phyloP scores from a whole-genome alignment of 495 filamentous ascomycete species.

The Xylaria intraflava region DNA sequence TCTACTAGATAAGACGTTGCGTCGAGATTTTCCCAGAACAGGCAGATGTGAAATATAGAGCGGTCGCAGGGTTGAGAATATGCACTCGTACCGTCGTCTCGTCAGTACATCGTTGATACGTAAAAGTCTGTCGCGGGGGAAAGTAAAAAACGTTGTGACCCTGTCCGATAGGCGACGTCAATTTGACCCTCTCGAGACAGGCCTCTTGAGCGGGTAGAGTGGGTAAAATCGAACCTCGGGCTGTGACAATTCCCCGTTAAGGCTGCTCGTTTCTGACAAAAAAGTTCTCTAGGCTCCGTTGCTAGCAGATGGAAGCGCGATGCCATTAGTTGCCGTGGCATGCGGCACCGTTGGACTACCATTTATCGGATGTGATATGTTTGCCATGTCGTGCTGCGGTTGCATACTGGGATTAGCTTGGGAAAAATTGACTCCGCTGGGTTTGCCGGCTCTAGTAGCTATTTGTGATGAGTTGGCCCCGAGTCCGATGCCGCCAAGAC shows the following conservation, averaged over 20 bases:
- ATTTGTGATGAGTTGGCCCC: conserved; percentile 22
- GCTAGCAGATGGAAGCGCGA: conserved; percentile 4
- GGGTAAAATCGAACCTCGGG: conserved; percentile 5
- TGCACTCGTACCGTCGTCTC: background rate
- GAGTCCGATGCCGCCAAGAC: conserved; percentile 25
- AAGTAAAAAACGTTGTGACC: background rate
- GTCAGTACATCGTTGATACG: background rate
- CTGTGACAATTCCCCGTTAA: conserved; percentile 1
- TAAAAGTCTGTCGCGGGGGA: background rate
- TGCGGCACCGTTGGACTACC: conserved; percentile 13
- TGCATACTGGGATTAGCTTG: conserved; percentile 18
- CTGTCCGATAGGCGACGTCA: background rate
- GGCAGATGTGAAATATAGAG: background rate
- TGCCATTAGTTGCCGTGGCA: conserved; percentile 15
- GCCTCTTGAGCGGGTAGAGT: conserved; percentile 5
- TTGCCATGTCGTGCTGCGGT: conserved; percentile 5
- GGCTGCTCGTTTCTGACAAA: conserved; percentile 1
- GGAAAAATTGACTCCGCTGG: conserved; percentile 7
- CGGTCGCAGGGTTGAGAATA: background rate
- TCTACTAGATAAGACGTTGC: no score
- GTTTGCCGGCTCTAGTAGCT: conserved; percentile 18
- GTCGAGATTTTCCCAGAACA: no score
- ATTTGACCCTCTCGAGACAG: background rate
- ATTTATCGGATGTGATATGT: conserved; percentile 11
- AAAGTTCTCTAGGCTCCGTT: conserved; percentile 21